Evolutionary conservation across 371 early-diverging fungal genomes (phyloP).

Genomic region (Blakeslea trispora): DNA sequence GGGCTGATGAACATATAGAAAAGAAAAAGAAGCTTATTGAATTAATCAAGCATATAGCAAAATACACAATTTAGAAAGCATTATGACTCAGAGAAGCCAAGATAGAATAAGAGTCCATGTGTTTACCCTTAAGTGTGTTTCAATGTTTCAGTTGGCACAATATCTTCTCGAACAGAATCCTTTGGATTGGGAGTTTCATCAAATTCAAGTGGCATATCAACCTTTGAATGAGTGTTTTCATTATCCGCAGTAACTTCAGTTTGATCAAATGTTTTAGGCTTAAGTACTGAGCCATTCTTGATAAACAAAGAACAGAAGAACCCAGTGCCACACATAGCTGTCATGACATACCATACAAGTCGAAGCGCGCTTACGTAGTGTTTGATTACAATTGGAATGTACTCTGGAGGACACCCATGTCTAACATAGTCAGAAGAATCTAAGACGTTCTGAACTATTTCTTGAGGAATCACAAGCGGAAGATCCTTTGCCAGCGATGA

Average conservation of each 20-base stretch:
- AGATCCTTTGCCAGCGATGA: conserved; percentile 20
- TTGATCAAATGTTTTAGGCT: conserved; percentile 1
- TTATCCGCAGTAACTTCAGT: background rate
- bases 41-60: no score
- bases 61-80: no score
- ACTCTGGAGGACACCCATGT: conserved; percentile 23
- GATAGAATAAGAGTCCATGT: no score
- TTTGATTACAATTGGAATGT: conserved; percentile 9
- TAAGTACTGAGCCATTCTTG: conserved; percentile 10
- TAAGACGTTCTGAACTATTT: conserved; percentile 13
- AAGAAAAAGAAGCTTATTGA: no score
- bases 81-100: no score
- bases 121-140: no score
- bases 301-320: conserved; percentile 8
- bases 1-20: no score
- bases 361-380: conserved; percentile 18
- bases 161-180: no score
- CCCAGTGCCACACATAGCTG: conserved; percentile 13
- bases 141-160: no score
- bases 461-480: conserved; percentile 14
- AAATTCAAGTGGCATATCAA: no score
- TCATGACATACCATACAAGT: conserved; percentile 24
- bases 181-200: no score
- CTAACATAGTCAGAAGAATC: conserved; percentile 24
- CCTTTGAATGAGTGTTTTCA: background rate